Evolutionary conservation across 768 basidiomycete species (phyloP), one percentile per base, ranked within the genome.

Genomic region (Trametes cingulata): DNA sequence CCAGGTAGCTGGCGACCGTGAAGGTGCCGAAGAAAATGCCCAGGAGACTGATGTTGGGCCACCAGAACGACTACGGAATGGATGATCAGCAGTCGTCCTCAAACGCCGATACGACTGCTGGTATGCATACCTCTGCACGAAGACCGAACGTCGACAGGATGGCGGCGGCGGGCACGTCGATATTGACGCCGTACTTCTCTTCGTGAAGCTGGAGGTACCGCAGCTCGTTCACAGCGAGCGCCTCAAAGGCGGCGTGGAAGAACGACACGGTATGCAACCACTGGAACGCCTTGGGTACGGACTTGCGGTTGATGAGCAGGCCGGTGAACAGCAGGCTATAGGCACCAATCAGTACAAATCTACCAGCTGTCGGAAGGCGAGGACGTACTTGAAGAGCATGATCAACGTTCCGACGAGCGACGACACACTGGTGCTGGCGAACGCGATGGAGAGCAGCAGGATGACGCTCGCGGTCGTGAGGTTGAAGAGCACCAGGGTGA

Each of bases 191-290:
- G 72, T 95, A 98, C 91, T 97, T 92, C 65, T 87, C 83, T 70
- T 99, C 93, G 72, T 93, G 93, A 36, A 99, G 78, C 69, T 95
- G 92, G 27, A 98, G 76, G 74, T 97, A 98, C 50, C 95, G 81
- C 58, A 99, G 78, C 73, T 99, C 97, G 71, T 98, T 99, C 58
- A 99, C 97, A n/a, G 95, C 87, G 39, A 99, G 82, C 0, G 92
- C 95, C 75, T 99, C 97, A 66, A 95, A 98, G 0, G 93, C 97
- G 22, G 97, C 96, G 76, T 99, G 97, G 87, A 97, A 99, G 82
- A 98, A 98, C 6, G 95, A 97, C 6, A 92, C 69, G 0, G 90
- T 94, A 70, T 95, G 91, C 60, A 99, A 76, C 91, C 93, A 97
- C 58, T 83, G 86, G 50, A 97, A 77, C 37, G 77, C 80, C 0